Evolutionary conservation across 768 basidiomycete species (phyloP), one percentile per base, ranked within the genome.

Genomic region (Holtermannia corniformis): DNA sequence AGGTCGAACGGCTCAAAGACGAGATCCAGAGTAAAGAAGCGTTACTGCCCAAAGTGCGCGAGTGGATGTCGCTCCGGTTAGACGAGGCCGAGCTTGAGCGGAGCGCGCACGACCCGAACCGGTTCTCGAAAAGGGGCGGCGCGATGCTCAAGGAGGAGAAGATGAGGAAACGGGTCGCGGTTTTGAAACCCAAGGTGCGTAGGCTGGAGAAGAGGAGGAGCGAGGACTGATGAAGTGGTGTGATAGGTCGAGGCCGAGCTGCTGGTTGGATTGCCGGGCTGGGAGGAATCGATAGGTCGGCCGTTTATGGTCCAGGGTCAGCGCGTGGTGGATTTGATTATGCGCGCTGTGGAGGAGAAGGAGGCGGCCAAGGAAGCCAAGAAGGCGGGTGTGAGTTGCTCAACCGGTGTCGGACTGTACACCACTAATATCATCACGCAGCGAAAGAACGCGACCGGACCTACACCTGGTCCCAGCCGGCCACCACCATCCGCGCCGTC

Each of bases 141-240:
- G 66, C 63, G 16, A 55, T 99, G 28, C 74, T 96, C 49, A 79
- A 88, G 54, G 93, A 99, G 72, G 93, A 96, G 76, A 95, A 95
- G 78, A 89, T 93, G 84, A 79, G 93, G 50, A 97, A 96, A 71
- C 78, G 92, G 24, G 90, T 99, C 13, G 78, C 78, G 52, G 86
- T 87, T 68, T 85, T 93, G 74, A 96, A 95, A 66, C 93, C 93
- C 23, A 80, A 86, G 67, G 93, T 95, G 67, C 57, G 83, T 74
- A 21, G n/a, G 21, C 24, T 11, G 21, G 7, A 22, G 11, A 14
- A 16, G 32, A 19, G 22, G 5, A 19, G 19, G 7, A 28, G 26
- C 5, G 43, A 44, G 14, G 12, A 20, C 52, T 47, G 14, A 47
- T n/a, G 24, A 27, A 32, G 21, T 24, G 16, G 42, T 23, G 13